Base-by-base conservation (phyloP, 2,329 filamentous ascomycete genomes). In the Bipolaris sorokiniana region DNA sequence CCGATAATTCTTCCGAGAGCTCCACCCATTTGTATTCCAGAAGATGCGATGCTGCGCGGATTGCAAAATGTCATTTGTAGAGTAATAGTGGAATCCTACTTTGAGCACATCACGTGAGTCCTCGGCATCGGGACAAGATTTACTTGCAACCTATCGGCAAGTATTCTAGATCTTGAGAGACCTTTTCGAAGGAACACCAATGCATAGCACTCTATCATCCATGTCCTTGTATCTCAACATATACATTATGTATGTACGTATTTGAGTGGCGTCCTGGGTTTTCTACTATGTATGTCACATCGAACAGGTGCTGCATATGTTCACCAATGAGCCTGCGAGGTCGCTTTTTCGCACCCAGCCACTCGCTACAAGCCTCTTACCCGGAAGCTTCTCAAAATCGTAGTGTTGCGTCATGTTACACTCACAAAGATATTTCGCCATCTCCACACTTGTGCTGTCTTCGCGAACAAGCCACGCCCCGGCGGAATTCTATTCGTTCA, bases 401-500 rank as follows among this genome's bases (percentile, higher is more conserved):
- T 18, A 56, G 54, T 6, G 1, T 28, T 26, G 41, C 53, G 26
- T 36, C 41, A 20, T 45, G 38, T 28, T 28, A 28, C 26, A 28
- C 26, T 28, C 7, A 5, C 7, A 28, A 3, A 31, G 45, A 3
- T 28, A n/a, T 13, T 44, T 46, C 23, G 34, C 36, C n/a, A 42
- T 42, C 28, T 42, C 54, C 41, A 26, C 41, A 52, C 36, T 45
- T 28, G 28, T 22, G 42, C 18, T 23, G 7, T 18, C 20, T 31
- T 22, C 15, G 31, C 10, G 33, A 22, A 34, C 20, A 26, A 18
- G 34, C 13, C 48, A 20, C 33, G 20, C 38, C 55, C 61, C 53
- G 40, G 18, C 22, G 9, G 26, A 22, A 40, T 36, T 59, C 56
- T 40, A 69, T 69, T 69, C 51, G 67, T 41, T 23, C 22, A 48